These are phyloP conservation scores for Penicillium pulvis DNA, from an alignment of 495 filamentous ascomycete species.

Conservation along the genomic window DNA sequence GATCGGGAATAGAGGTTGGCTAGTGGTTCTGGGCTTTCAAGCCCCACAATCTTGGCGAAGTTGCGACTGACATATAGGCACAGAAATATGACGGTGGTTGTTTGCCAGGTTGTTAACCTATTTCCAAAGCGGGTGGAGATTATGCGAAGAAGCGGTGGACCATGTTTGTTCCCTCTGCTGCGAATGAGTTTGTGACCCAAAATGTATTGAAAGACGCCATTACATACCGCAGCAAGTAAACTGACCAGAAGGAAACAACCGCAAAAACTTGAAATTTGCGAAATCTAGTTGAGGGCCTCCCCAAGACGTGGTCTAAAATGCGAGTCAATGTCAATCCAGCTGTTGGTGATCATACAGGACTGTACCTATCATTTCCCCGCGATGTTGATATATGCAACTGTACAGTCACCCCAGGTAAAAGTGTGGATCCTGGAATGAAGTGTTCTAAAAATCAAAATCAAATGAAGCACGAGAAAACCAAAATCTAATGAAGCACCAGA, in stretches of 20 bases:
- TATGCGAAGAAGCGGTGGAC: slow-evolving; percentile 72
- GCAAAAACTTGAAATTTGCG: slow-evolving; percentile 91
- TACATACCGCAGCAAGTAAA: slow-evolving; percentile 72
- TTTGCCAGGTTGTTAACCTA: slow-evolving; percentile 84
- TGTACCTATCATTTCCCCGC: slow-evolving; percentile 5
- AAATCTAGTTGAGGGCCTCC: slow-evolving; percentile 85
- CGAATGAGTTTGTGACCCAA: not conserved
- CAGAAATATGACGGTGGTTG: slow-evolving; percentile 80
- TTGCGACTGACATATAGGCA: slow-evolving; percentile 92
- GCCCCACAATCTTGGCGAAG: slow-evolving; percentile 85
- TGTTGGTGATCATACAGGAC: not conserved
- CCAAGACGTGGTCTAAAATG: slow-evolving; percentile 79
- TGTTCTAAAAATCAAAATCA: not conserved
- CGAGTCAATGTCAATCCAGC: not conserved
- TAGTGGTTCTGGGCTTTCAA: slow-evolving; percentile 91
- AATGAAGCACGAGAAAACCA: not conserved
- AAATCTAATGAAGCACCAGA: not conserved
- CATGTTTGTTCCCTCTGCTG: slow-evolving; percentile 79
- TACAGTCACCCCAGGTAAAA: not conserved
- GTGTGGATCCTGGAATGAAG: not conserved
- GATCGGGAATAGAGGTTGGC: slow-evolving; percentile 90
- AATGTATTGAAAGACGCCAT: not conserved
- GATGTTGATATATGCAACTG: not conserved
- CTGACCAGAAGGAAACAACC: slow-evolving; percentile 88
- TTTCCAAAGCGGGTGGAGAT: slow-evolving; percentile 70